Evolutionary conservation across 768 basidiomycete species (phyloP).

Genomic region (Paxillus ammoniavirescens): DNA sequence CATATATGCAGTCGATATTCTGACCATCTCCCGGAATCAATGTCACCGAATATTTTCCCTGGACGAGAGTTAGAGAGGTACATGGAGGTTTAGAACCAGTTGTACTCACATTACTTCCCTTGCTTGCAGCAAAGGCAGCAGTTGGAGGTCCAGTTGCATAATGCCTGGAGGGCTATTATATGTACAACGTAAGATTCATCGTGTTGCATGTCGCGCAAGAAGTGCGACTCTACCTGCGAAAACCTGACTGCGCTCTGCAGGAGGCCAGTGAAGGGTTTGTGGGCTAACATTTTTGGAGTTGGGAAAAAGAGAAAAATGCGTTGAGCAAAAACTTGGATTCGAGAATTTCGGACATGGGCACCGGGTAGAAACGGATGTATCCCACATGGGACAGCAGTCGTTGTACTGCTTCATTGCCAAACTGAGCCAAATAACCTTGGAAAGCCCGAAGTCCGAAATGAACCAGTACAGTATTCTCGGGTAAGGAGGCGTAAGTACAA

Average conservation of each 20-base stretch:
- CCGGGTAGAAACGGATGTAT: constrained; percentile 23
- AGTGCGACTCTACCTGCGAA: constrained; percentile 43
- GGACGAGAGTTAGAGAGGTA: constrained; percentile 7
- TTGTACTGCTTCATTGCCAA: too few species aligned
- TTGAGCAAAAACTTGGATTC: background rate
- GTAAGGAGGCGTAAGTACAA: too few species aligned
- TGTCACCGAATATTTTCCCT: constrained; percentile 98
- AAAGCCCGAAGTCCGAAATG: too few species aligned
- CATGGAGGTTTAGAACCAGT: background rate
- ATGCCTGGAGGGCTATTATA: constrained; percentile 47
- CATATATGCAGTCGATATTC: constrained; percentile 11
- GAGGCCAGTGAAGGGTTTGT: constrained; percentile 52
- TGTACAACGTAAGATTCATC: constrained; percentile 14
- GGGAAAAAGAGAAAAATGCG: constrained; percentile 19
- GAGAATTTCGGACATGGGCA: constrained; percentile 1
- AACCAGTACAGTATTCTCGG: too few species aligned
- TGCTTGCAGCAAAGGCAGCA: constrained; percentile 87
- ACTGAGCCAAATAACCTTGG: too few species aligned
- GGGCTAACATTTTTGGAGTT: constrained; percentile 50
- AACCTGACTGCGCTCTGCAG: constrained; percentile 50
- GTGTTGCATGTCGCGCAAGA: background rate
- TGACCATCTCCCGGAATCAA: constrained; percentile 95
- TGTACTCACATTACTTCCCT: constrained; percentile 74
- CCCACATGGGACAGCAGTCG: too few species aligned
- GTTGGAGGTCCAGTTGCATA: constrained; percentile 78